phyloP scores from a whole-genome alignment of 2,329 filamentous ascomycete species.

The Phialocephala subalpina region DNA sequence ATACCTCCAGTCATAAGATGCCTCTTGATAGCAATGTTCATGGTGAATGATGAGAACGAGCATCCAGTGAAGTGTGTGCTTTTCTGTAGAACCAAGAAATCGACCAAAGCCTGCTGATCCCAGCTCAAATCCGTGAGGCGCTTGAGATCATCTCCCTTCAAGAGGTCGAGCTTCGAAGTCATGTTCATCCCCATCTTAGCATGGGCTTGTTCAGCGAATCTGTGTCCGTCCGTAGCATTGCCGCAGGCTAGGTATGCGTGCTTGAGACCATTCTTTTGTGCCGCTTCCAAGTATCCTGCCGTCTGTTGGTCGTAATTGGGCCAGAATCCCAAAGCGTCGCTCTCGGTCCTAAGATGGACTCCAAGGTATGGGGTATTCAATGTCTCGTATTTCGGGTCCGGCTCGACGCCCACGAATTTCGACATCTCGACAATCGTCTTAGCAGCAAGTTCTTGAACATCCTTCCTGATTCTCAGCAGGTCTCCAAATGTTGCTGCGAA shows the following conservation, averaged over 20 bases:
- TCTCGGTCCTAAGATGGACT: slow-evolving; percentile 57
- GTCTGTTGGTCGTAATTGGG: slow-evolving; percentile 53
- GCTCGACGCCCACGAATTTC: slow-evolving; percentile 45
- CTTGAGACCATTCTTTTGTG: slow-evolving; percentile 44
- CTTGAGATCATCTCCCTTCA: slow-evolving; percentile 47
- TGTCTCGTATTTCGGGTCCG: slow-evolving; percentile 14
- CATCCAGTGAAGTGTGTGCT: slow-evolving; percentile 54
- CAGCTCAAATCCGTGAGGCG: slow-evolving; percentile 49
- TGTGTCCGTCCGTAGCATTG: slow-evolving; percentile 51
- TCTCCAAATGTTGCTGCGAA: slow-evolving; percentile 53
- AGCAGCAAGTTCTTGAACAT: slow-evolving; percentile 52
- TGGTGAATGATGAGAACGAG: slow-evolving; percentile 57
- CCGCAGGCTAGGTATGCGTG: slow-evolving; percentile 56
- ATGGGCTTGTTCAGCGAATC: slow-evolving; percentile 47
- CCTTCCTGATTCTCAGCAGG: slow-evolving; percentile 51
- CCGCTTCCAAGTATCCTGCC: slow-evolving; percentile 49
- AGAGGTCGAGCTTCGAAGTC: slow-evolving; percentile 52
- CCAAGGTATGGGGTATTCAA: slow-evolving; percentile 43
- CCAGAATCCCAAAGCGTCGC: slow-evolving; percentile 55
- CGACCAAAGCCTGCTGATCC: slow-evolving; percentile 59
- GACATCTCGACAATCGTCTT: slow-evolving; percentile 41
- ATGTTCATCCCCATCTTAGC: slow-evolving; percentile 48
- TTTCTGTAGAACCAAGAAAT: slow-evolving; percentile 57
- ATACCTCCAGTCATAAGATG: slow-evolving; percentile 48
- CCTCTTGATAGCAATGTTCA: slow-evolving; percentile 55